Evolutionary conservation across 768 basidiomycete species (phyloP).

Genomic region (Cyclocybe cylindracea): DNA sequence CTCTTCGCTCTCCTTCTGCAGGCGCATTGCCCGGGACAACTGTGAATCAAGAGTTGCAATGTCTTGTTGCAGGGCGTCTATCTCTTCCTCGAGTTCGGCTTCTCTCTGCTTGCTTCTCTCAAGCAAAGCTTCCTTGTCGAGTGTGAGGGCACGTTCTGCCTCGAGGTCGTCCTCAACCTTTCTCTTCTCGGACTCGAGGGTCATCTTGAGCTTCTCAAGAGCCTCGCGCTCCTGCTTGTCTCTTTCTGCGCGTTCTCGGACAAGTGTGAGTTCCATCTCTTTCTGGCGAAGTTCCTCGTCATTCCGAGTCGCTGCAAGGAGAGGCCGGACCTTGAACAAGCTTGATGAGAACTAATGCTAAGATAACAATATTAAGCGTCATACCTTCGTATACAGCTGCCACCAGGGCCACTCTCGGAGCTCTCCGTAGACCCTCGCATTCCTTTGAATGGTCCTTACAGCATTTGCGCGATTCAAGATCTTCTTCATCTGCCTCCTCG

Average conservation of each 20-base stretch:
- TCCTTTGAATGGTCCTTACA: slow-evolving; percentile 89
- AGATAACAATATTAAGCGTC: slow-evolving; percentile 3
- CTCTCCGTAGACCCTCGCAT: slow-evolving; percentile 89
- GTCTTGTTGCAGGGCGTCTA: slow-evolving; percentile 76
- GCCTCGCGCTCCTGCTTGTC: slow-evolving; percentile 82
- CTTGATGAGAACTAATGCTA: not conserved
- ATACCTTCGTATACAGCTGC: slow-evolving; percentile 92
- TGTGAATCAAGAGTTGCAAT: slow-evolving; percentile 85
- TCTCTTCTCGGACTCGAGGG: slow-evolving; percentile 81
- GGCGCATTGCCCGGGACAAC: slow-evolving; percentile 73
- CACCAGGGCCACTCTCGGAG: slow-evolving; percentile 99
- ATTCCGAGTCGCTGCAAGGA: slow-evolving; percentile 88
- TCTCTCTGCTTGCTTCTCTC: slow-evolving; percentile 87
- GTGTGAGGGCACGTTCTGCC: slow-evolving; percentile 73
- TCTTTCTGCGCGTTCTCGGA: slow-evolving; percentile 83
- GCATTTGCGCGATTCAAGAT: slow-evolving; percentile 90
- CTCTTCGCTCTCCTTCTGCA: slow-evolving; percentile 80
- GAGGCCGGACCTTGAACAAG: slow-evolving; percentile 73
- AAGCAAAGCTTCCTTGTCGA: slow-evolving; percentile 84
- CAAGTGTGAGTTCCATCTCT: slow-evolving; percentile 77
- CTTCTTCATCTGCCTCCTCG: slow-evolving; percentile 91
- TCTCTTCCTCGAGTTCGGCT: slow-evolving; percentile 82
- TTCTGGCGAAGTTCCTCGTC: slow-evolving; percentile 92
- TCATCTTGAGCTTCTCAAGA: slow-evolving; percentile 78
- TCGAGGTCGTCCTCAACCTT: slow-evolving; percentile 81